Base-by-base conservation (phyloP, 495 filamentous ascomycete genomes). In the Penicillium verhagenii region DNA sequence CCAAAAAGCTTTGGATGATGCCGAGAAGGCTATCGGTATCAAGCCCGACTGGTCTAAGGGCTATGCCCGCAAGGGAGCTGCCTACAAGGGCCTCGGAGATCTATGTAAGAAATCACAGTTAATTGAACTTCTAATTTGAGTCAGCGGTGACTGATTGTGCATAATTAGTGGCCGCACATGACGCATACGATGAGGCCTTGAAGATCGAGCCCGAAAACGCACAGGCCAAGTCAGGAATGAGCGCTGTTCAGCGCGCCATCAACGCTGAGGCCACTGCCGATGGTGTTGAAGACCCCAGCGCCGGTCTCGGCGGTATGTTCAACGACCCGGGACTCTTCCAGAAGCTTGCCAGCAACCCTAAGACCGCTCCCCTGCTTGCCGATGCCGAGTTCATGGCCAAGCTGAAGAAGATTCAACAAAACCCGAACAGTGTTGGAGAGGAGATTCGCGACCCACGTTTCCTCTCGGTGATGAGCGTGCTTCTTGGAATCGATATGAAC, bases 11-110 rank as follows among this genome's bases (percentile, higher is more conserved):
- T 75, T 97, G 16, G 79, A 87, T 50, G 94, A 98, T 82, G 94
- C 95, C 47, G 86, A 87, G 64, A 96, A 96, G 80, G 90, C 90
- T 0, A 92, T 86, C 47, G 83, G 94, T 77, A 75, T 97, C 69
- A 97, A 97, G 79, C 89, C 94, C 13, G 93, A 97, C 77, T 98
- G 95, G 95, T 88, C 91, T 29, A 96, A 97, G 73, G 95, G 94
- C 63, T 94, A 91, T 83, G 83, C 86, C 40, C 85, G 94, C 44
- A 97, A 96, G 75, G 94, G 91, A 33, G 87, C 93, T 42, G 94
- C 94, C 47, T 78, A 90, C 24, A 94, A 94, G 71, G 94, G 94
- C 10, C 73, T 84, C 45, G 89, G 91, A 35, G 91, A 97, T 67
- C 82, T 97, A 18, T 62, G 85, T 88, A 78, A 57, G 80, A 13